Evolutionary conservation across 768 basidiomycete species (phyloP).

Genomic region (Kwoniella newhampshirensis): DNA sequence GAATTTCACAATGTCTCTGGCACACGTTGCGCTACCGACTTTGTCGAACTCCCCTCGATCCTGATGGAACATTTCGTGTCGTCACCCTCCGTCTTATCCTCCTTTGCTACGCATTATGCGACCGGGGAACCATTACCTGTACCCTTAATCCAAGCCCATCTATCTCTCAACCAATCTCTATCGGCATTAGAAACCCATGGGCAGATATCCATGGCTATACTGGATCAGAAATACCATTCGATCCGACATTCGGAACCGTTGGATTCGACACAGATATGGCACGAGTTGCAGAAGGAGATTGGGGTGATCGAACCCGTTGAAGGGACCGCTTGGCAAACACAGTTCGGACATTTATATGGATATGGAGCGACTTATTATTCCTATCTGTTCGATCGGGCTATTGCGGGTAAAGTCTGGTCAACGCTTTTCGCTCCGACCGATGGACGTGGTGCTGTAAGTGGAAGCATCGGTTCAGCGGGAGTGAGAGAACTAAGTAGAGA

Average conservation of each 20-base stretch:
- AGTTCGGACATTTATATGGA: conserved; percentile 91
- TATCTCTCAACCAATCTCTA: conserved; percentile 45
- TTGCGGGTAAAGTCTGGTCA: conserved; percentile 86
- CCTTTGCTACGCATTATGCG: conserved; percentile 57
- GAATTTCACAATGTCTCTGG: conserved; percentile 98
- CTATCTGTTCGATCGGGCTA: conserved; percentile 93
- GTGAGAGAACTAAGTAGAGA: conserved; percentile 59
- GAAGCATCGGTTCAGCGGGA: conserved; percentile 60
- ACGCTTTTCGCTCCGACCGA: conserved; percentile 61
- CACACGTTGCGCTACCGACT: conserved; percentile 96
- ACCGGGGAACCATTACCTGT: conserved; percentile 53
- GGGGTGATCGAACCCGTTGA: conserved; percentile 80
- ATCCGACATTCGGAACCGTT: conserved; percentile 60
- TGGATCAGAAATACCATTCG: conserved; percentile 91
- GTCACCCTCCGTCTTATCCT: conserved; percentile 75
- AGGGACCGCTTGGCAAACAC: conserved; percentile 89
- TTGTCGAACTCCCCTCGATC: conserved; percentile 95
- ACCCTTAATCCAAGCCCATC: conserved; percentile 48
- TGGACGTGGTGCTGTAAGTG: conserved; percentile 63
- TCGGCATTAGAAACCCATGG: conserved; percentile 77
- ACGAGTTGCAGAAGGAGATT: conserved; percentile 58
- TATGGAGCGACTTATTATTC: conserved; percentile 99
- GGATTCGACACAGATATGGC: conserved; percentile 69
- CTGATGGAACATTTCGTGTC: conserved; percentile 97
- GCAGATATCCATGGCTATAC: conserved; percentile 80